Evolutionary conservation across 257 asterid genomes (phyloP).

Genomic region (Solanum chiquidenum): DNA sequence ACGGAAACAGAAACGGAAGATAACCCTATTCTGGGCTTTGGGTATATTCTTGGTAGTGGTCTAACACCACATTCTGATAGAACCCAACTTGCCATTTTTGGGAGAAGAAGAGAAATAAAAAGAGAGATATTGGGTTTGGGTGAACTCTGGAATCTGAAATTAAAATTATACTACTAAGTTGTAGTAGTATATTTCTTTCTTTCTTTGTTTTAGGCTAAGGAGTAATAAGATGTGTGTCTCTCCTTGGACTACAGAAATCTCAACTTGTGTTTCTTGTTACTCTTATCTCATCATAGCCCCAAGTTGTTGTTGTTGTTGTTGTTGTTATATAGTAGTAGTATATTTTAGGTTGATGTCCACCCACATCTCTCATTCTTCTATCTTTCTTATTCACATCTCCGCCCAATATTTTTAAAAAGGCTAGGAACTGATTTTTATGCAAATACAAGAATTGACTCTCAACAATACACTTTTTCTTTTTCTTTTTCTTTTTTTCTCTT

Average conservation of each 20-base stretch:
- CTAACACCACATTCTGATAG: conserved; percentile 36
- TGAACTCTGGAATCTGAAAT: neutral
- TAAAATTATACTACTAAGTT: neutral
- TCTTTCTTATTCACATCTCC: neutral
- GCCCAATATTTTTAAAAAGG: neutral
- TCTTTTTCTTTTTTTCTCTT: neutral
- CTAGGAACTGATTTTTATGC: neutral
- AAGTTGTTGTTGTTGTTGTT: neutral
- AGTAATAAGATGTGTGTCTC: conserved; percentile 10
- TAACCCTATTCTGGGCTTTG: conserved; percentile 28
- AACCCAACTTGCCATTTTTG: conserved; percentile 25
- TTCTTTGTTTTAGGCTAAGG: neutral
- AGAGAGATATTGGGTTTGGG: neutral
- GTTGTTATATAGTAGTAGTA: neutral
- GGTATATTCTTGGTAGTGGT: conserved; percentile 19
- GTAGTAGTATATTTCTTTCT: neutral
- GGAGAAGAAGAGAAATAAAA: neutral
- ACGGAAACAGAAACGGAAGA: conserved; percentile 7
- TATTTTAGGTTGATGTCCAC: neutral
- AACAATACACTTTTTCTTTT: neutral
- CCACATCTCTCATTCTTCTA: neutral
- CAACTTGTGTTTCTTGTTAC: conserved; percentile 12
- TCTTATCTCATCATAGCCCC: neutral
- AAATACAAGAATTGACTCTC: neutral
- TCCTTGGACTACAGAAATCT: conserved; percentile 15